A percentile compares a stretch with the other conserved stretches of the same genome.
These are phyloP conservation scores for Chlamydomonas reinhardtii DNA, from an alignment of 163 green algal genomes.

Conservation along the genomic window DNA sequence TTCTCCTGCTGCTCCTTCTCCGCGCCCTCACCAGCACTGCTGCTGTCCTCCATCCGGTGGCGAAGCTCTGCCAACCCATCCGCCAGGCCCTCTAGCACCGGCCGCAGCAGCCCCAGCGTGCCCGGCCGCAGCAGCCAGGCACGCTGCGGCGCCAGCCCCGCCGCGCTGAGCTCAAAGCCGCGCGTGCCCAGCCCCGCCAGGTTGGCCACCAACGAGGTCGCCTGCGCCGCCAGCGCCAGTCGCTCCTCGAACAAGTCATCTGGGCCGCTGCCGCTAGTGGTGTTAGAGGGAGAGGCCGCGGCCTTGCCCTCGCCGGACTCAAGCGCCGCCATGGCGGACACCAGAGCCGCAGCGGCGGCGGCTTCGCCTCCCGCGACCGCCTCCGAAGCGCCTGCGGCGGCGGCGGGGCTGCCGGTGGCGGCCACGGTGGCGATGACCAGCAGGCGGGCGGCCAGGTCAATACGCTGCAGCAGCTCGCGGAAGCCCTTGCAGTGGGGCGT, in stretches of 20 bases:
- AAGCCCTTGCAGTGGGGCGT: constrained; percentile 23
- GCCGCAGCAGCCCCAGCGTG: constrained; percentile 5
- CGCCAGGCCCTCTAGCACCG: constrained; percentile 5
- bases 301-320: neutral
- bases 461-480: constrained; percentile 11
- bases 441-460: constrained; percentile 3
- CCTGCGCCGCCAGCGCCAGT: constrained; percentile 21
- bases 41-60: neutral
- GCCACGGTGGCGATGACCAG: neutral
- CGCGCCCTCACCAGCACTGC: too few species aligned
- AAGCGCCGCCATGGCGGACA: too few species aligned
- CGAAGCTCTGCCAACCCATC: constrained; percentile 27
- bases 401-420: neutral
- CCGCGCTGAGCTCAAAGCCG: constrained; percentile 2
- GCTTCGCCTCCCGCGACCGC: neutral
- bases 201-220: constrained; percentile 9
- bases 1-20: neutral
- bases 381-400: neutral
- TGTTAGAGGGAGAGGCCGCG: neutral
- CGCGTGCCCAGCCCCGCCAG: constrained; percentile 24
- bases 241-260: constrained; percentile 7
- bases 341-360: neutral
- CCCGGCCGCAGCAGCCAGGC: constrained; percentile 31
- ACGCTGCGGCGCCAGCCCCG: constrained; percentile 33
- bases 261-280: too few species aligned